These are phyloP conservation scores for Aspergillus mulundensis DNA, from an alignment of 495 filamentous ascomycete genomes.

Conservation along the genomic window DNA sequence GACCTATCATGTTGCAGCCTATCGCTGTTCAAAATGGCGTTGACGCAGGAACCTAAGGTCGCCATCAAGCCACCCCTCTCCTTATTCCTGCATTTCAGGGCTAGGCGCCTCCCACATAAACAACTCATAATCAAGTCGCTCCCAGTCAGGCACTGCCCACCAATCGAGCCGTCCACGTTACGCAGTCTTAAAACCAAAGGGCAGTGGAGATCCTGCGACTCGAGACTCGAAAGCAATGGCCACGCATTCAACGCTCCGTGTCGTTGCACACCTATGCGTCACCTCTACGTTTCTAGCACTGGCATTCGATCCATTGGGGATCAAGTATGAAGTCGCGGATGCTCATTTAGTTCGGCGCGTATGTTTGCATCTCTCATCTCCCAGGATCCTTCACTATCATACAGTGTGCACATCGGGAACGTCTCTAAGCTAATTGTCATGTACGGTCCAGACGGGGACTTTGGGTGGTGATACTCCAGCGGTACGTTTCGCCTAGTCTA, in stretches of 20 bases:
- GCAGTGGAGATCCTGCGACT: not conserved
- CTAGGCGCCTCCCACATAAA: not conserved
- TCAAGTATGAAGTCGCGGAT: constrained; percentile 7
- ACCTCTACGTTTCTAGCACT: not conserved
- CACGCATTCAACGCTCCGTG: not conserved
- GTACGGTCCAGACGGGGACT: not conserved
- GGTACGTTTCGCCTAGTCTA: constrained; percentile 5
- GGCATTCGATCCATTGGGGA: constrained; percentile 10
- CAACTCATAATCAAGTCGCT: not conserved
- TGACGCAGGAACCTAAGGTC: not conserved
- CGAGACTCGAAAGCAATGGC: not conserved
- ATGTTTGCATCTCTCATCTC: not conserved
- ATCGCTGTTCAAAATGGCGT: not conserved
- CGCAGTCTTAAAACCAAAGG: not conserved
- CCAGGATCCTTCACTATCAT: too few relatives aligned
- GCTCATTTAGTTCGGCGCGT: constrained; percentile 9
- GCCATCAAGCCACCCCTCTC: not conserved
- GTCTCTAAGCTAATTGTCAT: not conserved
- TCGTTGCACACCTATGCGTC: constrained; percentile 3
- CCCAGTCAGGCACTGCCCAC: not conserved
- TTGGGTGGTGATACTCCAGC: constrained; percentile 9
- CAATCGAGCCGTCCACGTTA: not conserved
- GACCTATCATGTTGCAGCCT: not conserved
- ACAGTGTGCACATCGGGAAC: not conserved
- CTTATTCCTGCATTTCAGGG: not conserved